Conservation (phyloP, 1,284 basidiomycete genomes). For the Sporisorium scitamineum region DNA sequence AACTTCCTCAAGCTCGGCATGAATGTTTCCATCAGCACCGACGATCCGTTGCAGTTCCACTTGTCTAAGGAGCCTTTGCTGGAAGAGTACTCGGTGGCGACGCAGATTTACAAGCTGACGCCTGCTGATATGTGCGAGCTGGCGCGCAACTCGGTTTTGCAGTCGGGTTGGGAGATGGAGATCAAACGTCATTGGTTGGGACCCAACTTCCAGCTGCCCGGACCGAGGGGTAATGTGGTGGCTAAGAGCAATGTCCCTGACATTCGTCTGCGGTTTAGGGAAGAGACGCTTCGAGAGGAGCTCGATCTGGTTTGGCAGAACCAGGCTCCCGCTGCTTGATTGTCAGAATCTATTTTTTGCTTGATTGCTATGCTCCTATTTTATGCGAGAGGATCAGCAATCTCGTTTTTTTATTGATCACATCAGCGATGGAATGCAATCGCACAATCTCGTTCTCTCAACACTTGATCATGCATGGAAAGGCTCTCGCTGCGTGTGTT, state of each 20-base stretch:
- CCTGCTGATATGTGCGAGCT: constrained; percentile 79
- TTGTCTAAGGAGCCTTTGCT: constrained; percentile 80
- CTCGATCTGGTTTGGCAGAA: constrained; percentile 59
- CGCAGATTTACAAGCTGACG: constrained; percentile 71
- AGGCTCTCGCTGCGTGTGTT: background rate
- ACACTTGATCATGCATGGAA: background rate
- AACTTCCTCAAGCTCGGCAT: constrained; percentile 96
- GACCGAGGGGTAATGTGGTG: constrained; percentile 64
- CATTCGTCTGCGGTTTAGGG: constrained; percentile 86
- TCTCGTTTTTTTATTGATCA: background rate
- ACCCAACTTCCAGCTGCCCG: constrained; percentile 79
- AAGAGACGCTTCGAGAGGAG: constrained; percentile 88
- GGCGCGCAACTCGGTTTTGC: constrained; percentile 93
- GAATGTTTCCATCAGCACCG: constrained; percentile 96
- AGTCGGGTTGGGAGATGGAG: constrained; percentile 99
- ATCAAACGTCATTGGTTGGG: constrained; percentile 90
- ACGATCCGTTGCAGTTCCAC: constrained; percentile 78
- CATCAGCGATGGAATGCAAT: background rate
- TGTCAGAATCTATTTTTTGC: background rate
- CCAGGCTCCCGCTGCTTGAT: constrained; percentile 21
- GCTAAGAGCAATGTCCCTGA: constrained; percentile 89
- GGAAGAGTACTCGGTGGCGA: constrained; percentile 98
- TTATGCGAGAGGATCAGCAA: background rate
- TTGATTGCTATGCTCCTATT: background rate
- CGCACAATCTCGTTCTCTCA: background rate